Evolutionary conservation across 2,329 filamentous ascomycete genomes (phyloP), one percentile per base, ranked within the genome.

Genomic region (Claviceps pazoutovae): DNA sequence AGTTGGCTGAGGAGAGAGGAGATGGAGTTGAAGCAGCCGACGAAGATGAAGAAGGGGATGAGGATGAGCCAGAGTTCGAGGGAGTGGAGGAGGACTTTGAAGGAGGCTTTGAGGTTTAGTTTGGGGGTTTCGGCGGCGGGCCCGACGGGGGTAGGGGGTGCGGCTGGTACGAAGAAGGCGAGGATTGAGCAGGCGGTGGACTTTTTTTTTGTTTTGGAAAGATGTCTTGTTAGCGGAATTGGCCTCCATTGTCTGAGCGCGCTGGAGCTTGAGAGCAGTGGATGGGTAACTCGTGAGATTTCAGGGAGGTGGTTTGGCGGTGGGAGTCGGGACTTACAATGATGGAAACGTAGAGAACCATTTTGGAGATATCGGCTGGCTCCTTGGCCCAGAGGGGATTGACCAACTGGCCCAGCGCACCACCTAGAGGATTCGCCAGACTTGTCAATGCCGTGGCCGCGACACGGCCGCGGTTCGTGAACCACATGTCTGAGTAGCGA

Each of bases 401-500:
- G 51, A 97, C 80, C 44, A 97, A 73, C 68, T 97, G 88, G 4
- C 88, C 91, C 48, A 96, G 70, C 6, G 91, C 91, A 21, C 86
- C 90, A 14, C 91, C 91, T 49, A 97, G 77, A 0, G 91, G 91
- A 66, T 96, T 97, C 4, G 91, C 88, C 53, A 97, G 70, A 54
- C 83, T 90, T 21, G 84, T 83, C 38, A 95, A 62, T 1, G 91
- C 93, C 1, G 91, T 97, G 17, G 91, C 91, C 51, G 85, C 84
- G 13, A 95, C 86, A 51, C 93, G 80, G 7, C 90, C 91, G 11
- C 74, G 72, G 60, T 86, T 83, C 1, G 88, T 90, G 69, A 97
- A 97, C 93, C 93, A 97, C 54, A 95, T 72, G 64, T 96, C 90
- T 51, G 87, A 93, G 68, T 95, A 98, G 55, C 88, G 76, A 0